These are phyloP conservation scores for Fusarium scirpi DNA, from an alignment of 2,329 filamentous ascomycete genomes.

Conservation along the genomic window DNA sequence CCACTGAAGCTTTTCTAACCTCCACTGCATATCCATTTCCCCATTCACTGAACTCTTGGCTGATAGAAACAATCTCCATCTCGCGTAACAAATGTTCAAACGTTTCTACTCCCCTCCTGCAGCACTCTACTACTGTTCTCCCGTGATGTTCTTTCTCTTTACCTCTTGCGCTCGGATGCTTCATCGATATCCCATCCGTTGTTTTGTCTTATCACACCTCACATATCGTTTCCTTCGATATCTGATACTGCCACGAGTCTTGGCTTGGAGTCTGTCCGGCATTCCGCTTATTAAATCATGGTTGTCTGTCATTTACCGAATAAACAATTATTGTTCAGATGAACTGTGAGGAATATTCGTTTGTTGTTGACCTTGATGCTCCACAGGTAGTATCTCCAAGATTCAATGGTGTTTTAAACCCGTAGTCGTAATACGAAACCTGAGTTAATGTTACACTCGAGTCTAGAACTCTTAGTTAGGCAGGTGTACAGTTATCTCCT, in stretches of 20 bases:
- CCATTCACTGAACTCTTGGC: not conserved
- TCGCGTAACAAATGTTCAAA: not conserved
- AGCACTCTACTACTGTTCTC: not conserved
- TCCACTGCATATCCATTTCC: not conserved
- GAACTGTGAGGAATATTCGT: not conserved
- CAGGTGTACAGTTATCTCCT: not conserved
- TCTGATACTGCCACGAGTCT: not conserved
- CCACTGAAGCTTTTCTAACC: not conserved
- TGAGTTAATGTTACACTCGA: not conserved
- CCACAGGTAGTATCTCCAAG: not conserved
- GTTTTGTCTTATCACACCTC: conserved; percentile 2
- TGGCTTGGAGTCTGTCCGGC: not conserved
- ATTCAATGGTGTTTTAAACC: not conserved
- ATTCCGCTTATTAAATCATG: conserved; percentile 6
- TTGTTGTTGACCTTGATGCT: not conserved
- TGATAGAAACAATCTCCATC: conserved; percentile 3
- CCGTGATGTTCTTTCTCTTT: not conserved
- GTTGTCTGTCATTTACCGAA: not conserved
- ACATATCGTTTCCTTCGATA: not conserved
- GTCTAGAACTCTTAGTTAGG: not conserved
- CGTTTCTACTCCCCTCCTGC: not conserved
- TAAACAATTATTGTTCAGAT: conserved; percentile 6
- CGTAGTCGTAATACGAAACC: not conserved
- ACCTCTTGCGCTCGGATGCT: too few relatives aligned
- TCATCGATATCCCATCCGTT: not conserved